Conservation (phyloP, 768 basidiomycete species). For the Boletus rubroflammeus region DNA sequence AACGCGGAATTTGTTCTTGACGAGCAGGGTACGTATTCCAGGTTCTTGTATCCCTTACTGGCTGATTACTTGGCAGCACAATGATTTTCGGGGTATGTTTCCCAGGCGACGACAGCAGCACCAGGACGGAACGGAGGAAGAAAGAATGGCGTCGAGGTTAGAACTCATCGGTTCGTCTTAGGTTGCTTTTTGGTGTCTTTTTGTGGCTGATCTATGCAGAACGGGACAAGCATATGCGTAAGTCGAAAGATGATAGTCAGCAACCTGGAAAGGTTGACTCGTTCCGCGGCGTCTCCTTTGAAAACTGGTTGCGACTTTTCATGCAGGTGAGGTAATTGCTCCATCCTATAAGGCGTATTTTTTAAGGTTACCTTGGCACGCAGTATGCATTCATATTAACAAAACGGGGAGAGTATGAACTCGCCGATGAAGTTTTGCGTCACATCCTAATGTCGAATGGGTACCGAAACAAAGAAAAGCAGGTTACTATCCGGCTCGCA, state of each 20-base stretch:
- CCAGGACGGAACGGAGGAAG: slow-evolving; percentile 15
- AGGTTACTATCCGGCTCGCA: slow-evolving; percentile 71
- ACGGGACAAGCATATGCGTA: slow-evolving; percentile 41
- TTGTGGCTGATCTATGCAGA: slow-evolving; percentile 4
- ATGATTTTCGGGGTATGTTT: slow-evolving; percentile 21
- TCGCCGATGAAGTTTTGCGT: slow-evolving; percentile 70
- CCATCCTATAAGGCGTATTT: slow-evolving; percentile 1
- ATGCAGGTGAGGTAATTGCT: slow-evolving; percentile 58
- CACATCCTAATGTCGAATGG: slow-evolving; percentile 74
- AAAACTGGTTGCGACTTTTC: slow-evolving; percentile 80
- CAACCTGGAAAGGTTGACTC: slow-evolving; percentile 48
- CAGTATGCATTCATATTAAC: slow-evolving; percentile 78
- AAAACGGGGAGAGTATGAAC: slow-evolving; percentile 54
- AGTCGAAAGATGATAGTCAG: slow-evolving; percentile 40
- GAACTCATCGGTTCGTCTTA: slow-evolving; percentile 52
- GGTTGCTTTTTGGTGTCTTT: not conserved
- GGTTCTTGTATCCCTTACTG: not conserved
- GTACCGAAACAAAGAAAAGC: slow-evolving; percentile 56
- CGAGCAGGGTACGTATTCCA: slow-evolving; percentile 61
- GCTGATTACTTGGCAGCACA: slow-evolving; percentile 11
- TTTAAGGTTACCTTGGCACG: not conserved
- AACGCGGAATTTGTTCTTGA: slow-evolving; percentile 78
- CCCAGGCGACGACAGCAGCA: slow-evolving; percentile 13
- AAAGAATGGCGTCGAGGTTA: slow-evolving; percentile 58
- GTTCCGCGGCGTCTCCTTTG: slow-evolving; percentile 79